Evolutionary conservation across 768 basidiomycete species (phyloP).

Genomic region (Dioszegia aurantiaca): DNA sequence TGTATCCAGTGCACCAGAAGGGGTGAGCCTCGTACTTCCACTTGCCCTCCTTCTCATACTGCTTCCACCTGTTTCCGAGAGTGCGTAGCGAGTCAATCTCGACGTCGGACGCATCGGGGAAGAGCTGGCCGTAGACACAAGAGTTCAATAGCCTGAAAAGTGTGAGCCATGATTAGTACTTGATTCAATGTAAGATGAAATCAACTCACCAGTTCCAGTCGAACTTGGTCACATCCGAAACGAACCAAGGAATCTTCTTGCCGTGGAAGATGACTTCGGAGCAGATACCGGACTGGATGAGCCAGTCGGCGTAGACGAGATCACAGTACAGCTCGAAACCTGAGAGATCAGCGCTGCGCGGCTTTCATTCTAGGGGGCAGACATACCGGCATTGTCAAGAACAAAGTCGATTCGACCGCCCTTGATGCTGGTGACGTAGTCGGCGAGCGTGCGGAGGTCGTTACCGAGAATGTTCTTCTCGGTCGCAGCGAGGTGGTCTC

Average conservation of each 20-base stretch:
- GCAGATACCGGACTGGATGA: conserved; percentile 83
- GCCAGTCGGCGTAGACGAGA: conserved; percentile 70
- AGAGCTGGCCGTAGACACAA: conserved; percentile 68
- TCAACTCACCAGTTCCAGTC: conserved; percentile 92
- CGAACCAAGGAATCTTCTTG: conserved; percentile 93
- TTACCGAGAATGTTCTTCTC: conserved; percentile 96
- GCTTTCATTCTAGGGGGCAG: background rate
- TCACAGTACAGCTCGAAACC: conserved; percentile 75
- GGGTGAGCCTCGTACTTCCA: conserved; percentile 75
- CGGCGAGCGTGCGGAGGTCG: conserved; percentile 64
- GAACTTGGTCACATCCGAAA: conserved; percentile 75
- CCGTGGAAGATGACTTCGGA: conserved; percentile 87
- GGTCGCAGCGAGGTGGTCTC: conserved; percentile 89
- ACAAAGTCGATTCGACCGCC: conserved; percentile 72
- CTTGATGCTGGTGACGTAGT: conserved; percentile 57
- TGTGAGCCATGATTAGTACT: background rate
- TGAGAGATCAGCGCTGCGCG: conserved; percentile 42
- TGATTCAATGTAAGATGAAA: conserved; percentile 55
- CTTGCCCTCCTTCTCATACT: conserved; percentile 87
- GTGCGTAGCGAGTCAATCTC: conserved; percentile 76
- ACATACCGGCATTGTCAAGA: conserved; percentile 52
- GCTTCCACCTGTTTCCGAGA: conserved; percentile 85
- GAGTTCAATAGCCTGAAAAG: conserved; percentile 41
- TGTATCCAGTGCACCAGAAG: conserved; percentile 78
- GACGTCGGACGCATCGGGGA: conserved; percentile 73